Evolutionary conservation across 495 filamentous ascomycete genomes (phyloP).

Genomic region (Neurospora sp.): DNA sequence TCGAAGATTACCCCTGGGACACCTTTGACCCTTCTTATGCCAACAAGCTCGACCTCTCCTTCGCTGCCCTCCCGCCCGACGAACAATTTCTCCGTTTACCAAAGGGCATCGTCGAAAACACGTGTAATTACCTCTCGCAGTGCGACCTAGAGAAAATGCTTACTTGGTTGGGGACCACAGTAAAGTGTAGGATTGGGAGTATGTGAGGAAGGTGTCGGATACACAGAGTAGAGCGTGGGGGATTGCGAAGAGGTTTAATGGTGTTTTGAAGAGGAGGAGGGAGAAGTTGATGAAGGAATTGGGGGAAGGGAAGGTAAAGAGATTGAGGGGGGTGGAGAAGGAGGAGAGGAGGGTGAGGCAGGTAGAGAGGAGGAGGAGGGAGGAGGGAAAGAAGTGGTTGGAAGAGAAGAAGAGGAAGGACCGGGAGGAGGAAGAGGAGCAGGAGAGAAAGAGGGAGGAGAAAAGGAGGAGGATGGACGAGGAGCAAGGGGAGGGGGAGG

Average conservation of each 20-base stretch:
- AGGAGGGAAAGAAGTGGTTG: not conserved
- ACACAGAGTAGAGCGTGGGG: not conserved
- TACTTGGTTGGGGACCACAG: not conserved
- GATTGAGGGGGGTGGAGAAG: not conserved
- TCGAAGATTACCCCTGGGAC: not conserved
- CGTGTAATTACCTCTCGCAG: not conserved
- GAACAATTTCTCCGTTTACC: not conserved
- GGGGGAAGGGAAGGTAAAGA: not conserved
- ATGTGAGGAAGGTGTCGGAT: accelerated
- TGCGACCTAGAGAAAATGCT: too few relatives aligned
- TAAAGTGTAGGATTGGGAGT: accelerated
- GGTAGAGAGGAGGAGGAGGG: not conserved
- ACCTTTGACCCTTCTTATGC: not conserved
- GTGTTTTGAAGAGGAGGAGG: not conserved
- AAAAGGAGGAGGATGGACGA: not conserved
- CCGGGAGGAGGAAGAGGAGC: too few relatives aligned
- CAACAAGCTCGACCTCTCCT: not conserved
- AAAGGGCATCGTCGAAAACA: not conserved
- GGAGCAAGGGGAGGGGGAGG: not conserved
- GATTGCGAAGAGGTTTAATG: not conserved
- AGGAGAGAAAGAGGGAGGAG: not conserved
- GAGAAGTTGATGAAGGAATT: not conserved
- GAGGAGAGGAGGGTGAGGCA: not conserved
- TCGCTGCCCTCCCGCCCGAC: not conserved
- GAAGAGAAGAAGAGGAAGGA: not conserved